Percentiles rank a stretch among this genome's conserved stretches.
Evolutionary conservation across 164 flowering plant genomes (phyloP).

Genomic region (Piper longum): DNA sequence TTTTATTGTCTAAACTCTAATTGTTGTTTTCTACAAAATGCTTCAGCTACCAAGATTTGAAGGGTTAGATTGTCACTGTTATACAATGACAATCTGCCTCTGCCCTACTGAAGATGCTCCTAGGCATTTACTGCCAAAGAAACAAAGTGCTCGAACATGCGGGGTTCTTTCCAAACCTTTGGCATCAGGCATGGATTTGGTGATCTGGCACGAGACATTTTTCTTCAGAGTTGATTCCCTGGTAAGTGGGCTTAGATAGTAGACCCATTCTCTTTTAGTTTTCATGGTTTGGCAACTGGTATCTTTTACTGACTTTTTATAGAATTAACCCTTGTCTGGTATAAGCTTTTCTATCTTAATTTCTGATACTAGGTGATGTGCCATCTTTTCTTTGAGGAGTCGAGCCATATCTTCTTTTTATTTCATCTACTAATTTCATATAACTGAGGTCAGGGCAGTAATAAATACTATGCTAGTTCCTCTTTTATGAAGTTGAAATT

Average conservation of each 20-base stretch:
- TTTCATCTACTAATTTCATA: too few species aligned
- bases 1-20: too few species aligned
- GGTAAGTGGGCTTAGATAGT: slow-evolving; percentile 25
- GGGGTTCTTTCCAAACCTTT: slow-evolving; percentile 35
- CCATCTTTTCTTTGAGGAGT: too few species aligned
- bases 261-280: background rate
- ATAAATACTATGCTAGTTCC: too few species aligned
- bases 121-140: slow-evolving; percentile 24
- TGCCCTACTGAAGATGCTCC: slow-evolving; percentile 19
- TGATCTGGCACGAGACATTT: slow-evolving; percentile 76
- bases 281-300: background rate
- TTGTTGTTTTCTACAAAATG: background rate
- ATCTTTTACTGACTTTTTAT: background rate
- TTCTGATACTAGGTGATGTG: too few species aligned
- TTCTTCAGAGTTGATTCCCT: slow-evolving; percentile 75
- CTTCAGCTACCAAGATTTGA: slow-evolving; percentile 50
- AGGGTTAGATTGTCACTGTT: slow-evolving; percentile 42
- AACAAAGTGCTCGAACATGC: slow-evolving; percentile 83
- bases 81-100: slow-evolving; percentile 45
- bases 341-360: too few species aligned
- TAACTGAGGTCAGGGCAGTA: too few species aligned
- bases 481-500: too few species aligned
- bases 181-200: slow-evolving; percentile 28
- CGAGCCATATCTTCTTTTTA: too few species aligned
- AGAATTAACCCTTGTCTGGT: too few species aligned